A percentile compares a stretch with the other conserved stretches of the same genome.
phyloP scores from a whole-genome alignment of 1,139 yeast genomes.

The Pichia kudriavzevii region DNA sequence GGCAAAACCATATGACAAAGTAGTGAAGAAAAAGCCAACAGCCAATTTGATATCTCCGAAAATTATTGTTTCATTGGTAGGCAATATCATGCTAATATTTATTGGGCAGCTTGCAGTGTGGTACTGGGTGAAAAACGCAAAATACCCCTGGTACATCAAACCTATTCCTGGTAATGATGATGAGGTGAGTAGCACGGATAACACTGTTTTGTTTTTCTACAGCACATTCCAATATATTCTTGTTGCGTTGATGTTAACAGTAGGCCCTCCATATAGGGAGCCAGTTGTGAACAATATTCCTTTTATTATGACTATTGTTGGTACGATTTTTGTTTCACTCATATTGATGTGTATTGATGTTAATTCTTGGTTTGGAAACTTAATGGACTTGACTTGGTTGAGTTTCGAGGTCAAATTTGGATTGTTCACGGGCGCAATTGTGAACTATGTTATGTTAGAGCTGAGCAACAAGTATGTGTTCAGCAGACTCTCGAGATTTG shows the following conservation, averaged over 20 bases:
- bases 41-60: conserved; percentile 90
- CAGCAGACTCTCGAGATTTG: conserved; percentile 25
- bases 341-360: conserved; percentile 43
- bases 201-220: conserved; percentile 72
- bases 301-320: conserved; percentile 54
- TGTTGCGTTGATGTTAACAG: conserved; percentile 72
- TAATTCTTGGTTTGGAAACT: conserved; percentile 47
- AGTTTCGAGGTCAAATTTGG: conserved; percentile 43
- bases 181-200: conserved; percentile 80
- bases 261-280: conserved; percentile 93
- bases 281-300: conserved; percentile 64
- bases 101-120: conserved; percentile 64
- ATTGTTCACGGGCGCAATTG: conserved; percentile 38
- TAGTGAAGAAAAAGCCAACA: conserved; percentile 75
- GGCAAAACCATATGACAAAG: conserved; percentile 67
- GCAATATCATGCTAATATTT: conserved; percentile 59
- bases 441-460: conserved; percentile 46
- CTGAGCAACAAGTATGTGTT: conserved; percentile 37
- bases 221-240: conserved; percentile 86
- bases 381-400: conserved; percentile 70
- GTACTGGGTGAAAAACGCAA: conserved; percentile 39
- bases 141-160: conserved; percentile 64
- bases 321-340: conserved; percentile 43
- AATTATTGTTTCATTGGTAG: conserved; percentile 69
- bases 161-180: conserved; percentile 80